A percentile compares a stretch with the other conserved stretches of the same genome.
phyloP scores from a whole-genome alignment of 768 basidiomycete genomes.

The Calocera cornea region DNA sequence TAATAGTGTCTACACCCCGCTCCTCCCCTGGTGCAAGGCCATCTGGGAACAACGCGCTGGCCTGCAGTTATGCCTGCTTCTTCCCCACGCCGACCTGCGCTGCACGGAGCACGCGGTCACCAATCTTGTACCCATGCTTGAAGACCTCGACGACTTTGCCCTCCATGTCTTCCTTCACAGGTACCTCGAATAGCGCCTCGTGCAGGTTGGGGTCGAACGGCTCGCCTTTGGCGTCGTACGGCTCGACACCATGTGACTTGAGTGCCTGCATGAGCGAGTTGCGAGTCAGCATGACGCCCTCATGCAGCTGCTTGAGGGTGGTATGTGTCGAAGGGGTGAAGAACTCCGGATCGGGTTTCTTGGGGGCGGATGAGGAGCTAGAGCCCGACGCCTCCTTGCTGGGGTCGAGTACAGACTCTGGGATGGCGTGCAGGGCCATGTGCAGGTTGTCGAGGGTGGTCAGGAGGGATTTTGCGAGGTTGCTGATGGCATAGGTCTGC shows the following conservation, averaged over 20 bases:
- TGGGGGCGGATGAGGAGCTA: conserved; percentile 23
- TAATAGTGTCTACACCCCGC: neutral
- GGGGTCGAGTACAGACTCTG: conserved; percentile 26
- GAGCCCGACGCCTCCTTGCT: conserved; percentile 15
- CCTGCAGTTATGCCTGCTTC: conserved; percentile 13
- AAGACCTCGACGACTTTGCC: conserved; percentile 85
- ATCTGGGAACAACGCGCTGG: too few relatives aligned
- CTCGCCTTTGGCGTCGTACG: conserved; percentile 86
- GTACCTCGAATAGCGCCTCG: conserved; percentile 89
- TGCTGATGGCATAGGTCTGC: conserved; percentile 81
- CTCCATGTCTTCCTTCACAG: conserved; percentile 66
- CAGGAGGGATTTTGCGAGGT: conserved; percentile 77
- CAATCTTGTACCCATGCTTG: conserved; percentile 86
- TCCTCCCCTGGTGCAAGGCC: neutral
- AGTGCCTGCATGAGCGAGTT: conserved; percentile 79
- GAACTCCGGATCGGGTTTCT: conserved; percentile 22
- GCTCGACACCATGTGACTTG: conserved; percentile 80
- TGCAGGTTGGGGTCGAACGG: conserved; percentile 89
- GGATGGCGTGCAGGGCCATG: conserved; percentile 54
- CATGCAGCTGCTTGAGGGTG: conserved; percentile 37
- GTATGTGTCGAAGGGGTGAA: conserved; percentile 23
- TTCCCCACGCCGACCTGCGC: conserved; percentile 95
- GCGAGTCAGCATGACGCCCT: conserved; percentile 86
- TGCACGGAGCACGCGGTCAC: conserved; percentile 81
- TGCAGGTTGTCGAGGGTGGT: conserved; percentile 83